phyloP scores from a whole-genome alignment of 2,329 filamentous ascomycete species.

The Lasiodiplodia citricola region DNA sequence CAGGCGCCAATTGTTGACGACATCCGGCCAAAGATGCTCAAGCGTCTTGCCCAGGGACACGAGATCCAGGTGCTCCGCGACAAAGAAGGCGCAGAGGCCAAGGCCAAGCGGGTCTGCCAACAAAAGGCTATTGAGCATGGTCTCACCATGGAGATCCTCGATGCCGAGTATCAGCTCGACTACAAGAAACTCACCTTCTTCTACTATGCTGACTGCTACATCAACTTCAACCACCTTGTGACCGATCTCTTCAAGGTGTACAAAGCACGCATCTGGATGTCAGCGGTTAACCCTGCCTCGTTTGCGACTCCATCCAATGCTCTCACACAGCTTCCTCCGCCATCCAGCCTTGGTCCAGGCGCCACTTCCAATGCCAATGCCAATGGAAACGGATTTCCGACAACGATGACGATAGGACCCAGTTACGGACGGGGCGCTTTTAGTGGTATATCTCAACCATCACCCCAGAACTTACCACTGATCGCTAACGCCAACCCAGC shows the following conservation, averaged over 20 bases:
- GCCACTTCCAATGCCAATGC: conserved; percentile 37
- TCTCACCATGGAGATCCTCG: conserved; percentile 96
- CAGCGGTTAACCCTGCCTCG: conserved; percentile 95
- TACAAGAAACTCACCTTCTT: conserved; percentile 99
- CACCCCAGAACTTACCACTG: background rate
- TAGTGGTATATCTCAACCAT: conserved; percentile 15
- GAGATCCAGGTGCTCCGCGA: conserved; percentile 88
- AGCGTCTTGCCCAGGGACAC: conserved; percentile 87
- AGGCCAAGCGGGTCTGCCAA: conserved; percentile 95
- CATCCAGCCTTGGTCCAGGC: conserved; percentile 45
- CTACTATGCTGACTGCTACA: conserved; percentile 97
- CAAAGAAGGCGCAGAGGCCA: conserved; percentile 97
- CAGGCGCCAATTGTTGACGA: conserved; percentile 59
- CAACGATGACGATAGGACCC: conserved; percentile 17
- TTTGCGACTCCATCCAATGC: conserved; percentile 56
- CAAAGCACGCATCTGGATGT: conserved; percentile 99
- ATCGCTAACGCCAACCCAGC: conserved; percentile 5
- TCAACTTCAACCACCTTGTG: conserved; percentile 98
- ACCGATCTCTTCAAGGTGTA: conserved; percentile 99
- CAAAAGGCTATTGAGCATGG: conserved; percentile 95
- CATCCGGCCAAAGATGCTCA: conserved; percentile 95
- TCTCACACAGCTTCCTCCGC: conserved; percentile 40
- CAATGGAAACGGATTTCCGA: conserved; percentile 26
- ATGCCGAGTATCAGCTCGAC: conserved; percentile 98
- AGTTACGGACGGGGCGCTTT: conserved; percentile 23